Conservation (phyloP, 2,329 filamentous ascomycete species). For the Onygenales sp. region DNA sequence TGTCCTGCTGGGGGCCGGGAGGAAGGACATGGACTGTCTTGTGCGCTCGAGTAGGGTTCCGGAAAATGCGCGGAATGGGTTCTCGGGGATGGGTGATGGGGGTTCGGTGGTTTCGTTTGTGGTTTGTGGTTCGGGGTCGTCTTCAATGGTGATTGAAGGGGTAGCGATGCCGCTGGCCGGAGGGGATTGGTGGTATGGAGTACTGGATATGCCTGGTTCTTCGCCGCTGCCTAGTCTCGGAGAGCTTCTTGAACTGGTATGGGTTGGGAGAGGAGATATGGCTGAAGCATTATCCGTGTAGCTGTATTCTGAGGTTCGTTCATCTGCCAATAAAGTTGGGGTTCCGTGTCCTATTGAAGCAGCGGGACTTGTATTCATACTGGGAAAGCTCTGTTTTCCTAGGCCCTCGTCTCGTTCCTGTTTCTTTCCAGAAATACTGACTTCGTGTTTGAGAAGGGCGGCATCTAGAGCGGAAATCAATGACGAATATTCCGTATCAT, state of each 20-base stretch:
- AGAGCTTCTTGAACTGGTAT: background rate
- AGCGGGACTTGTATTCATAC: background rate
- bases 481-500: constrained; percentile 20
- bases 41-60: constrained; percentile 65
- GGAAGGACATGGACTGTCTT: constrained; percentile 65
- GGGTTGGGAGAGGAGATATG: background rate
- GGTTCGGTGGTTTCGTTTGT: constrained; percentile 14
- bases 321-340: background rate
- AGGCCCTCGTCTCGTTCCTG: background rate
- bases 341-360: background rate
- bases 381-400: background rate
- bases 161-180: background rate
- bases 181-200: background rate
- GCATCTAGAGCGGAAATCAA: constrained; percentile 25
- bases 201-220: background rate
- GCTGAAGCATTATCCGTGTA: background rate
- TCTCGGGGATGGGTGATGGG: constrained; percentile 5
- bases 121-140: background rate
- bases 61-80: constrained; percentile 14
- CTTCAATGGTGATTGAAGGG: constrained; percentile 1
- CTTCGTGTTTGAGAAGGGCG: constrained; percentile 4
- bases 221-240: constrained; percentile 1
- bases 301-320: background rate
- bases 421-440: background rate
- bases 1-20: constrained; percentile 27